Evolutionary conservation across 495 filamentous ascomycete species (phyloP).

Genomic region (Mytilinidion resinicola): DNA sequence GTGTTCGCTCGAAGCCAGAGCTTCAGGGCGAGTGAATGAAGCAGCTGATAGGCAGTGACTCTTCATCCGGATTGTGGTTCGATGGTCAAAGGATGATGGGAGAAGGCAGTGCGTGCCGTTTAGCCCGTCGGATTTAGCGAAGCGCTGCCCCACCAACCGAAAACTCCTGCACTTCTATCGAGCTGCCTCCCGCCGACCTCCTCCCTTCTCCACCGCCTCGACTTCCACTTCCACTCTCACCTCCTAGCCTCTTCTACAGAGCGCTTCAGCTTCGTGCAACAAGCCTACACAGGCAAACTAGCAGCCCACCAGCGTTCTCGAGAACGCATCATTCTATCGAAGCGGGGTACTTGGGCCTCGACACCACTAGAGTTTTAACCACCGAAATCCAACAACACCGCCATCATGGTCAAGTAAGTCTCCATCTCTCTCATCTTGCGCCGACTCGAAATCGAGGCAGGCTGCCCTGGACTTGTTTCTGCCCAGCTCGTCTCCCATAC

Average conservation of each 20-base stretch:
- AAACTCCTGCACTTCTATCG: too few relatives aligned
- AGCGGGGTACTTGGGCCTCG: conserved; percentile 24
- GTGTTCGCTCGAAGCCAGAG: too few relatives aligned
- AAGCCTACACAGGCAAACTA: conserved; percentile 15
- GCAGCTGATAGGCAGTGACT: too few relatives aligned
- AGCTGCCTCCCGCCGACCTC: too few relatives aligned
- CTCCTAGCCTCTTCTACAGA: neutral
- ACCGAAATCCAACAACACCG: conserved; percentile 51
- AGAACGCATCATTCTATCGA: conserved; percentile 1
- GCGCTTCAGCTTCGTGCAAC: conserved; percentile 9
- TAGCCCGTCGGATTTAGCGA: too few relatives aligned
- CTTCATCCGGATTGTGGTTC: too few relatives aligned
- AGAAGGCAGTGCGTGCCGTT: too few relatives aligned
- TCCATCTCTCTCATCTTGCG: conserved; percentile 3
- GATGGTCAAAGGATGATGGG: too few relatives aligned
- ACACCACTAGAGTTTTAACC: conserved; percentile 23
- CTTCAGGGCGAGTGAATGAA: too few relatives aligned
- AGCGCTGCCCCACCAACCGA: too few relatives aligned
- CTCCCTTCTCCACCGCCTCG: neutral
- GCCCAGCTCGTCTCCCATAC: neutral
- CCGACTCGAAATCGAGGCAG: neutral
- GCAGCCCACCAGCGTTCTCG: conserved; percentile 2
- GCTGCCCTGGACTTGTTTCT: neutral
- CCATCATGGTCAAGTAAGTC: conserved; percentile 99
- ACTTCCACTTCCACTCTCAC: neutral